Evolutionary conservation across 2,329 filamentous ascomycete genomes (phyloP).

Genomic region (Dothistroma septosporum): DNA sequence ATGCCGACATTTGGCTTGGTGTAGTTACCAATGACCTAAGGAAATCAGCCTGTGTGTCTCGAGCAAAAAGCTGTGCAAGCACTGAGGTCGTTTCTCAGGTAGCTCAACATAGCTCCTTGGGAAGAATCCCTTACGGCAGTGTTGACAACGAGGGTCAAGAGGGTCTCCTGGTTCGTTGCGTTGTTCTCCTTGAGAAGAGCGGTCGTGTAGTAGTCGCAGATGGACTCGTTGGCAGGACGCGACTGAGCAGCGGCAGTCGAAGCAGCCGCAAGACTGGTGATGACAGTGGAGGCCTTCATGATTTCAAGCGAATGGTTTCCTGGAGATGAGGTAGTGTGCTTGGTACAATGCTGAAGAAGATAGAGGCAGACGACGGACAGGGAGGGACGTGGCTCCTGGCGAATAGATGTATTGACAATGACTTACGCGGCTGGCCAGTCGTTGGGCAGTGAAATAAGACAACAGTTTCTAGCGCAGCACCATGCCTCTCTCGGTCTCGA

Average conservation of each 20-base stretch:
- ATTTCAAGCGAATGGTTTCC: not conserved
- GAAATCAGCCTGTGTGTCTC: slow-evolving; percentile 46
- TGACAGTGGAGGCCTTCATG: slow-evolving; percentile 19
- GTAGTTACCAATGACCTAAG: slow-evolving; percentile 38
- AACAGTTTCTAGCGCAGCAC: not conserved
- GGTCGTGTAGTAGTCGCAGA: slow-evolving; percentile 63
- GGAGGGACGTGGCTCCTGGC: not conserved
- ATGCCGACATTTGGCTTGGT: slow-evolving; percentile 49
- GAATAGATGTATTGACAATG: not conserved
- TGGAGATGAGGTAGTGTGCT: not conserved
- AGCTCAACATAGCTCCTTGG: too few species aligned
- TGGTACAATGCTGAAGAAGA: not conserved
- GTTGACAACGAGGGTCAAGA: slow-evolving; percentile 58
- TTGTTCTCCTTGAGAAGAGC: slow-evolving; percentile 58
- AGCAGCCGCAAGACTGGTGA: slow-evolving; percentile 23
- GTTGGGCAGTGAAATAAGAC: not conserved
- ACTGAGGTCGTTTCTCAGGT: slow-evolving; percentile 29
- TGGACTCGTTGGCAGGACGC: slow-evolving; percentile 48
- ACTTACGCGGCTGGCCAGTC: not conserved
- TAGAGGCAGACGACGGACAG: not conserved
- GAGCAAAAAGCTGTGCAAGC: not conserved
- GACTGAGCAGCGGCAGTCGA: slow-evolving; percentile 33
- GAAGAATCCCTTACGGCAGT: slow-evolving; percentile 53
- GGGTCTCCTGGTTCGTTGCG: slow-evolving; percentile 53
- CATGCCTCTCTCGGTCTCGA: not conserved